Evolutionary conservation across 78 protist genomes (phyloP), one percentile per base, ranked within the genome.

Genomic region (Mastigamoeba balamuthi): DNA sequence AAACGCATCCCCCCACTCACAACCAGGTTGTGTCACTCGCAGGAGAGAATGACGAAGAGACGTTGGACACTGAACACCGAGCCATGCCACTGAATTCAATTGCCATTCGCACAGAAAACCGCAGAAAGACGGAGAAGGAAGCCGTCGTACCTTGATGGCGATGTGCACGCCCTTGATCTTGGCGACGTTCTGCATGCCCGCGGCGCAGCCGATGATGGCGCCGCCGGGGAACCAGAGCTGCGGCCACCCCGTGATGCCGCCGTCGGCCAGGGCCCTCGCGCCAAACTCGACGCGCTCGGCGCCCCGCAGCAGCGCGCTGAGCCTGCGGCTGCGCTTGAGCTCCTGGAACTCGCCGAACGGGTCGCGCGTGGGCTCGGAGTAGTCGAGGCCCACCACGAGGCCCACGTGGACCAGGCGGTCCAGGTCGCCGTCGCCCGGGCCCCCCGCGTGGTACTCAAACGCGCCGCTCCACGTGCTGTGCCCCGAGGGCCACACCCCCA

Each of bases 111-210:
- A 3, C 38, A 29, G 7, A 28, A 3, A 58, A 1, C 10, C 82
- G 68, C n/a, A n/a, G n/a, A n/a, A n/a, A n/a, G n/a, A n/a, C n/a
- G n/a, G n/a, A n/a, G n/a, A n/a, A n/a, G n/a, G n/a, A n/a, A n/a
- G n/a, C n/a, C n/a, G n/a, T n/a, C n/a, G n/a, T n/a, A n/a, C n/a
- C 84, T 95, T 93, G 98, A 96, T 95, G 36, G 98, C 98, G 9
- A 81, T 93, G 95, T 96, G 99, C 8, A 88, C 82, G 66, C 97
- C 98, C 83, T 94, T 94, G 69, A 95, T 86, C 77, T 96, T 96
- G 71, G 98, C 93, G 64, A 94, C 89, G 77, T 95, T 92, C 66
- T 94, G 89, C 78, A 95, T 90, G 35, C 99, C 99, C 17, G 99
- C 99, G 0, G 91, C 40, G 81, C 95, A 92, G 37, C 99, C 99